Evolutionary conservation across 1,284 basidiomycete species (phyloP), one percentile per base, ranked within the genome.

Genomic region (Ustilago hordei): DNA sequence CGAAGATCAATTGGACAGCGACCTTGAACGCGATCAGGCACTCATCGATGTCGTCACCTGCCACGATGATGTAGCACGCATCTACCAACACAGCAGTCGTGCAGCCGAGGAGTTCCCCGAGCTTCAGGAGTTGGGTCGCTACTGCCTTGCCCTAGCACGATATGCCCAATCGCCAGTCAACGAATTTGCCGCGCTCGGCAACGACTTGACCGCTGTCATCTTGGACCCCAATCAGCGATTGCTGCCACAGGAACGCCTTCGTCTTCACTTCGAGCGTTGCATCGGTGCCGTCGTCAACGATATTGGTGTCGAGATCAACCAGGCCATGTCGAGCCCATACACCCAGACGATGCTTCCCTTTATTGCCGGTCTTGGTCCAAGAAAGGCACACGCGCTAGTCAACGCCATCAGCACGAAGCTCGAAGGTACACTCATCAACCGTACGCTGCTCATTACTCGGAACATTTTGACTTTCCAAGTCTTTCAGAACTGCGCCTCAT

Each of bases 301-400:
- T 81, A 92, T 95, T 72, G 97, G 97, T 31, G 94, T 99, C 52
- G 95, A 98, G 85, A 93, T 99, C 87, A 98, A 99, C 86, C 91
- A 92, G 35, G 93, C 94, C 36, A 91, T 95, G 34, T 91, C 91
- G 2, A 93, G 97, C 86, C 85, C 91, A 1, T 98, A 98, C 86
- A 93, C 95, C 81, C 92, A 93, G 78, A 89, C 92, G 56, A 90
- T 98, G 60, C 89, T 99, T 12, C 95, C 93, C 0, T 98, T 93
- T 83, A 91, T 99, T 38, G 92, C 95, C 78, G 97, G 97, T 41
- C 89, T 99, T 55, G 97, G 97, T 8, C 96, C 95, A 15, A 91
- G 97, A 68, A 99, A 99, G 87, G 94, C 96, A 11, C 92, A 95
- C 78, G 90, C 91, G 11, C 87, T 99, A 48, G 89, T 95, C 66